Base-by-base conservation (phyloP, 208 protist species). In the Leishmania martiniquensis region DNA sequence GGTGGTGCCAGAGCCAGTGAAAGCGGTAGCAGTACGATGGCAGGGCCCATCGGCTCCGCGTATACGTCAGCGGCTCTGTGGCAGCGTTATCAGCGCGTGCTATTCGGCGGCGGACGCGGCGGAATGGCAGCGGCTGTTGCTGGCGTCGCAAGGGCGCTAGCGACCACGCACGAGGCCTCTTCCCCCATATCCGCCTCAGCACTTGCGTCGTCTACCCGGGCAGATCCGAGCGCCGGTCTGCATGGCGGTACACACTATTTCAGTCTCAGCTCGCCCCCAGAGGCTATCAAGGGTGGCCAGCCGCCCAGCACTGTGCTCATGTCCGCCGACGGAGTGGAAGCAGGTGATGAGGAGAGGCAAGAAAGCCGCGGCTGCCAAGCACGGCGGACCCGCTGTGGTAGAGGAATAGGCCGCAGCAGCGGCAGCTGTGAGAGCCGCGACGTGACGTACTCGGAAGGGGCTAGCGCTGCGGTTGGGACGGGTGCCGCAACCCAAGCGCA, bases 261-360 rank as follows among this genome's bases (percentile, higher is more conserved):
- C 13, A 42, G n/a, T 17, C 9, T 1, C 29, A 57, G 12, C 49
- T 37, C 47, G 29, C 32, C 29, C 37, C 47, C 6, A 44, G 47
- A 13, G 0, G 29, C 29, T 1, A 51, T 10, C 2, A 2, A n/a
- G 39, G 68, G 13, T 29, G 44, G 47, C 17, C 68, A 29, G 29
- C 74, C 57, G 15, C 80, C 67, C n/a, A 79, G 69, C 69, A 78
- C 80, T 5, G 12, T 85, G 29, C 81, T 82, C 67, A 78, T 81
- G 44, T 88, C 85, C 44, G 71, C 85, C 52, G 83, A 81, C 81
- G 78, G 69, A 12, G 74, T 74, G 1, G 80, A 83, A 45, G 77
- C 29, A 39, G 80, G 84, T 22, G 85, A 88, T 4, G 86, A 89
- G 25, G 79, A 81, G 34, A 47, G 2, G 4, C 71, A 57, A 1